A percentile compares a stretch with the other conserved stretches of the same genome.
phyloP scores from a whole-genome alignment of 202 grass and related monocot species.

The Brachypodium distachyon region DNA sequence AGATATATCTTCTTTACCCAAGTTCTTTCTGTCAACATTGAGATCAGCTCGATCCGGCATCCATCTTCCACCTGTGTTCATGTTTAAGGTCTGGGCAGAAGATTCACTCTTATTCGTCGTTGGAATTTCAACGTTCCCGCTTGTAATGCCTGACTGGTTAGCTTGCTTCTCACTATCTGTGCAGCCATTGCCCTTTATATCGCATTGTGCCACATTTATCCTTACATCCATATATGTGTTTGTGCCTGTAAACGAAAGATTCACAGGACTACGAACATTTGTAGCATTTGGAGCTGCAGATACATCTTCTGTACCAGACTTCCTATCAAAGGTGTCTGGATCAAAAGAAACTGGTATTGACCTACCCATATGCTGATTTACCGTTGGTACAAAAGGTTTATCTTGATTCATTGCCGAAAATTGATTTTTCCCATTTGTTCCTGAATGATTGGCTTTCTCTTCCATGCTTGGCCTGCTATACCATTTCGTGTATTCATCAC shows the following conservation, averaged over 20 bases:
- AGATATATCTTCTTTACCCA: slow-evolving; percentile 6
- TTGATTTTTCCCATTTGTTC: background rate
- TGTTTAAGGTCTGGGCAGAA: slow-evolving; percentile 16
- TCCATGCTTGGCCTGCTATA: background rate
- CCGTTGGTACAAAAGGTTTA: slow-evolving; percentile 16
- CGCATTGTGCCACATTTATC: background rate
- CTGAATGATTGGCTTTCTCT: slow-evolving; percentile 20
- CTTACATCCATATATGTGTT: background rate
- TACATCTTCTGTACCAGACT: slow-evolving; percentile 15
- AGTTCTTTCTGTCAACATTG: slow-evolving; percentile 21
- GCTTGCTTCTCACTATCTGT: slow-evolving; percentile 20
- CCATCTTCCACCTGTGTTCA: slow-evolving; percentile 17
- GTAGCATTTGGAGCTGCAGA: slow-evolving; percentile 16
- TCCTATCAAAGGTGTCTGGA: slow-evolving; percentile 13
- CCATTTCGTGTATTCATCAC: slow-evolving; percentile 6
- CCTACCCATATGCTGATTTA: background rate
- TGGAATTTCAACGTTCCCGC: background rate
- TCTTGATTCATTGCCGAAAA: slow-evolving; percentile 21
- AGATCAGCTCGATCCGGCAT: slow-evolving; percentile 9
- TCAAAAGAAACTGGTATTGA: background rate
- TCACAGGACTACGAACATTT: slow-evolving; percentile 14
- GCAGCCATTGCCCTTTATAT: background rate
- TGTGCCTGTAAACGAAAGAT: slow-evolving; percentile 21
- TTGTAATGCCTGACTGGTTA: background rate
- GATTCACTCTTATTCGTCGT: background rate